Percentiles rank a stretch among this genome's conserved stretches.
phyloP scores from a whole-genome alignment of 2,329 filamentous ascomycete species.

The Phialophora tarda region DNA sequence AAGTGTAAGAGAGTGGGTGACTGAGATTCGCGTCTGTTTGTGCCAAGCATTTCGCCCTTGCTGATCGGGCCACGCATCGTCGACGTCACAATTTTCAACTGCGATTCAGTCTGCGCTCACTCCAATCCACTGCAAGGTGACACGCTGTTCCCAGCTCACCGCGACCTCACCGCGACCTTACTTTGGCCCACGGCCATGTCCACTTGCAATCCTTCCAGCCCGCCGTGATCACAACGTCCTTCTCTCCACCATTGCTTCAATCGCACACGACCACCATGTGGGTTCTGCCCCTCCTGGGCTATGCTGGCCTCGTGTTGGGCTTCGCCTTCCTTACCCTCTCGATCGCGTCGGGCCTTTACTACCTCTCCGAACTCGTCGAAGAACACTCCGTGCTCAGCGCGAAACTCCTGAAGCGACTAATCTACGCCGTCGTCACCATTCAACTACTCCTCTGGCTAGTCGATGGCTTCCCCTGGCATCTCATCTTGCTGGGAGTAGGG shows the following conservation, averaged over 20 bases:
- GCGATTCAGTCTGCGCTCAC: background rate
- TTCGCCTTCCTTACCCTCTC: slow-evolving; percentile 94
- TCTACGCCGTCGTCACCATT: slow-evolving; percentile 77
- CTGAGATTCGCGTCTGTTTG: too few species aligned
- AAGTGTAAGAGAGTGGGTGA: too few species aligned
- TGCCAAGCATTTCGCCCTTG: background rate
- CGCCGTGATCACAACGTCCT: background rate
- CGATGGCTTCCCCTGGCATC: slow-evolving; percentile 80
- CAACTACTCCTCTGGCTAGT: slow-evolving; percentile 77
- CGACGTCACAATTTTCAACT: background rate
- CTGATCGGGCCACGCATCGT: background rate
- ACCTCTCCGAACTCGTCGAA: slow-evolving; percentile 96
- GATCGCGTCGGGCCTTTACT: slow-evolving; percentile 99
- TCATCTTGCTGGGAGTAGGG: slow-evolving; percentile 75
- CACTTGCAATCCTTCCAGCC: background rate
- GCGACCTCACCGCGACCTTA: background rate
- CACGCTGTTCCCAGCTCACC: background rate
- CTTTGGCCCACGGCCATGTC: background rate
- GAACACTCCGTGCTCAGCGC: slow-evolving; percentile 95
- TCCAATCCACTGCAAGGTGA: background rate
- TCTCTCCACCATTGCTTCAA: background rate
- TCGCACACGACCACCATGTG: slow-evolving; percentile 68
- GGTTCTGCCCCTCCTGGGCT: slow-evolving; percentile 91
- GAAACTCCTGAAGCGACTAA: slow-evolving; percentile 80
- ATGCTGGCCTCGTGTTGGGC: slow-evolving; percentile 81